Base-by-base conservation (phyloP, 1,284 basidiomycete genomes). In the Paramarasmius palmivorus region DNA sequence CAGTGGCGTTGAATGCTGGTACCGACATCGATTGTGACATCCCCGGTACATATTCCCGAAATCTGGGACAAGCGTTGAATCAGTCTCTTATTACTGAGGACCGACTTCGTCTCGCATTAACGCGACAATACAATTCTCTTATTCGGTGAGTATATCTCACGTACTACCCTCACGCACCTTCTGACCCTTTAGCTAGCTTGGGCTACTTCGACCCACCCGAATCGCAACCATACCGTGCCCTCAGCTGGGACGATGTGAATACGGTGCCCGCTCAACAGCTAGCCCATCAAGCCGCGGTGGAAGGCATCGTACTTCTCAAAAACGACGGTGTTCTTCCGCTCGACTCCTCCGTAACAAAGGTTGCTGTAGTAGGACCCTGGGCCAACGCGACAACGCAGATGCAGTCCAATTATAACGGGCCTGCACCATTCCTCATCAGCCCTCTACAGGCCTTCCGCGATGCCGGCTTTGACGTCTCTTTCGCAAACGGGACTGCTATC, bases 371-470 rank as follows among this genome's bases (percentile, higher is more conserved):
- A 48, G 81, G 81, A 0, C 81, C 81, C 1, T 82, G 73, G 74
- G 79, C 75, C 2, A 80, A 81, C 60, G 80, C 79, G 8, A 83
- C 81, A 0, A 73, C 62, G 6, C 70, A 76, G 56, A 74, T 83
- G 76, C 81, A 82, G 55, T 81, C 81, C 17, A 83, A 82, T 63
- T 84, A 83, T 63, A 55, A 68, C 41, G 82, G 81, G 12, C 60
- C 69, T 20, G 77, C 81, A 7, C 81, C 81, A 0, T 82, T 77
- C 71, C 73, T 83, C 53, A 65, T 81, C 59, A 81, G 75, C 49
- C 81, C 81, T 2, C 59, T 81, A n/a, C 71, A 73, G 57, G 81
- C 74, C 2, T 74, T 78, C 3, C 63, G 71, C 37, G 63, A 71
- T 22, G 73, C 78, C 25, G 79, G 80, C 3, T 82, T 75, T 61